A percentile compares a stretch with the other conserved stretches of the same genome.
phyloP scores from a whole-genome alignment of 2,329 filamentous ascomycete species.

The Fusarium duplospermum region DNA sequence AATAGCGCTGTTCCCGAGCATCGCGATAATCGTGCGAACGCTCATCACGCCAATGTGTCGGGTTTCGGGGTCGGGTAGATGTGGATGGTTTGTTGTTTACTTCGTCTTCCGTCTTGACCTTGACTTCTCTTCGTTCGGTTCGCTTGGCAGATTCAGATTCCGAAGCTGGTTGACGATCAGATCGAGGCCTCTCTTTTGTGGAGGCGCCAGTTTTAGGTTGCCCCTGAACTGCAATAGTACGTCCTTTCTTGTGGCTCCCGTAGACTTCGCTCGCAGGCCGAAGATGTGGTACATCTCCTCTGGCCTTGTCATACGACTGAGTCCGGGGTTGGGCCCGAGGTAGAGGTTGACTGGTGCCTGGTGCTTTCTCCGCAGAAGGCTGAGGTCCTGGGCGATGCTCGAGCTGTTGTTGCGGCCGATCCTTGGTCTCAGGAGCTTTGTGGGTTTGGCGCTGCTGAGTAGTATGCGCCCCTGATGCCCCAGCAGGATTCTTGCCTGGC shows the following conservation, averaged over 20 bases:
- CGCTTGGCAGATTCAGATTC: neutral
- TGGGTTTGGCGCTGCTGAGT: neutral
- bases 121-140: neutral
- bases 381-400: neutral
- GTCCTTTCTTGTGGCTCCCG: conserved; percentile 36
- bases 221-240: neutral
- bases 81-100: neutral
- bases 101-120: neutral
- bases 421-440: neutral
- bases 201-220: neutral
- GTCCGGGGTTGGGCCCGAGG: neutral
- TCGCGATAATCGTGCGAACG: conserved; percentile 29
- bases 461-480: neutral
- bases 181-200: neutral
- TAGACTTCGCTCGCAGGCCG: conserved; percentile 47
- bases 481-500: neutral
- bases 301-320: conserved; percentile 3
- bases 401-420: neutral
- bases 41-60: conserved; percentile 15
- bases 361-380: neutral
- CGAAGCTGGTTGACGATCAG: conserved; percentile 2
- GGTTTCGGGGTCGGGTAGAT: neutral
- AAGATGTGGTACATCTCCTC: conserved; percentile 36
- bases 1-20: conserved; percentile 27
- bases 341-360: neutral